phyloP scores from a whole-genome alignment of 805 yeast species.

The Blastobotrys attinorum region DNA sequence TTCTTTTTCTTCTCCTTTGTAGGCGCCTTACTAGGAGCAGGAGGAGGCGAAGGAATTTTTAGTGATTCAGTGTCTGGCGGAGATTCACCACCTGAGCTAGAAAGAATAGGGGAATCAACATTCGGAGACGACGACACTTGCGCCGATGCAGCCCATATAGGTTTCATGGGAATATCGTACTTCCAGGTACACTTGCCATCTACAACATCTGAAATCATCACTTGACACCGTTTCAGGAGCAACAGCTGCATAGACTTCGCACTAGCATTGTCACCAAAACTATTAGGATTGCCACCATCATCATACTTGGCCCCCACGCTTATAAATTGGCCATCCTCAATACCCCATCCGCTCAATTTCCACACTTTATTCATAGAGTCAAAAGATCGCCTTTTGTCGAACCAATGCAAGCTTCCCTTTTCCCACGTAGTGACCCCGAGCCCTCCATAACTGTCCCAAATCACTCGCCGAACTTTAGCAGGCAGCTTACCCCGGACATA shows the following conservation, averaged over 20 bases:
- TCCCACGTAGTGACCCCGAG: conserved; percentile 45
- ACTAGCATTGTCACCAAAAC: too few species aligned
- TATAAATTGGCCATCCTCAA: conserved; percentile 10
- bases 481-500: conserved; percentile 58
- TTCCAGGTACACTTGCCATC: conserved; percentile 26
- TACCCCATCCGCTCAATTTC: conserved; percentile 20
- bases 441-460: conserved; percentile 45
- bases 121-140: background rate
- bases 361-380: conserved; percentile 16
- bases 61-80: background rate
- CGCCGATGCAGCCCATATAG: too few species aligned
- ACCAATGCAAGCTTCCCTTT: conserved; percentile 59
- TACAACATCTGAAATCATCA: conserved; percentile 10
- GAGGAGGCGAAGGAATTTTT: background rate
- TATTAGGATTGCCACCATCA: too few species aligned
- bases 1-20: background rate
- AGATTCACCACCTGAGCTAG: background rate
- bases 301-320: background rate
- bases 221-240: conserved; percentile 9
- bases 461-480: conserved; percentile 41
- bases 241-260: conserved; percentile 2
- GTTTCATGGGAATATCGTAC: conserved; percentile 34
- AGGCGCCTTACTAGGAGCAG: too few species aligned
- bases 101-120: background rate
- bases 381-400: conserved; percentile 27